phyloP scores from a whole-genome alignment of 108 stramenopile genomes.

The Cyclotella choctawhatcheeana region DNA sequence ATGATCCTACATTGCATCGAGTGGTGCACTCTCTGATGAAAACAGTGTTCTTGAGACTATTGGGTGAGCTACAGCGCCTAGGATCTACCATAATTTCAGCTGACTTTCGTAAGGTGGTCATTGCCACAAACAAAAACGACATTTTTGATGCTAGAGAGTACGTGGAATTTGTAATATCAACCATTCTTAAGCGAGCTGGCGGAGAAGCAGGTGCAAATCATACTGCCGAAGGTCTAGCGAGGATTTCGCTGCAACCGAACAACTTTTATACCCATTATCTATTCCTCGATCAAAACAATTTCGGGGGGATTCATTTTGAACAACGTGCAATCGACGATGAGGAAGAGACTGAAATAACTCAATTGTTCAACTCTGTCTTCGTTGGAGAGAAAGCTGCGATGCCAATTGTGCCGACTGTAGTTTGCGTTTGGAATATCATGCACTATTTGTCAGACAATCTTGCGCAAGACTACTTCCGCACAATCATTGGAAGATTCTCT shows the following conservation, averaged over 20 bases:
- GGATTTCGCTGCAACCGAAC: slow-evolving; percentile 73
- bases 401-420: slow-evolving; percentile 75
- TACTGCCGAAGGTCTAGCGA: slow-evolving; percentile 55
- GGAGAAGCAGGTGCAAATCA: slow-evolving; percentile 37
- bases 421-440: slow-evolving; percentile 88
- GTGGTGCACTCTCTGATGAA: slow-evolving; percentile 90
- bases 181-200: slow-evolving; percentile 66
- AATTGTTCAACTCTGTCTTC: slow-evolving; percentile 32
- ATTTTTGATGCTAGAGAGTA: slow-evolving; percentile 89
- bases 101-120: slow-evolving; percentile 88
- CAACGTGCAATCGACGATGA: slow-evolving; percentile 59
- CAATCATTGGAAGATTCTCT: slow-evolving; percentile 82
- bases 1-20: slow-evolving; percentile 94
- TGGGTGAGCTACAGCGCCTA: slow-evolving; percentile 93
- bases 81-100: slow-evolving; percentile 95
- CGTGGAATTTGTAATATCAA: slow-evolving; percentile 90
- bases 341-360: slow-evolving; percentile 51
- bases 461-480: slow-evolving; percentile 85
- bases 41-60: slow-evolving; percentile 85
- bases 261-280: slow-evolving; percentile 84
- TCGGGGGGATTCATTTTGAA: slow-evolving; percentile 88
- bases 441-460: slow-evolving; percentile 81
- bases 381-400: slow-evolving; percentile 8
- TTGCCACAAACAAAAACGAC: slow-evolving; percentile 91
- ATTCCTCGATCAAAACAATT: slow-evolving; percentile 96